Evolutionary conservation across 2,329 filamentous ascomycete genomes (phyloP), one percentile per base, ranked within the genome.

Genomic region (Chrysosporium queenslandicum): DNA sequence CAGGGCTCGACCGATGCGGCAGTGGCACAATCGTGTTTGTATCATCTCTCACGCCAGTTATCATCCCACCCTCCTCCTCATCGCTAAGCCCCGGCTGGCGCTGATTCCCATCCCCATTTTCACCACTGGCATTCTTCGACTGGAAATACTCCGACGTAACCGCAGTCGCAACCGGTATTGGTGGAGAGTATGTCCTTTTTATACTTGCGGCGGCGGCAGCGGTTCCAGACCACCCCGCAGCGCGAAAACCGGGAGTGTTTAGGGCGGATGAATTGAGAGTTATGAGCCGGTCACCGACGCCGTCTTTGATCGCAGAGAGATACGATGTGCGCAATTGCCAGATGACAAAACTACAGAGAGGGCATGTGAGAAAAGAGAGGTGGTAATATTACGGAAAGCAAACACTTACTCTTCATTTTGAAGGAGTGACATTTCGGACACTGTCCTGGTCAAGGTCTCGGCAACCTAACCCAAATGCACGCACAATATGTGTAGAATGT

Each of bases 291-390:
- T 84, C 81, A 56, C 80, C 80, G 37, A 83, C 78, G 55, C 80
- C 81, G 63, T 84, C 81, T 64, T 82, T 82, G 60, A 81, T 81
- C 45, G 76, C 73, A 27, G 76, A 76, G 18, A 84, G 74, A 61
- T 83, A 84, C 34, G 79, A 79, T 16, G 80, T 81, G 53, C 81
- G 79, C 37, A 84, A 71, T 62, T 82, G 79, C 73, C 81, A 84
- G 54, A 82, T 76, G 29, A 80, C 78, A 63, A 84, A 84, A 63
- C 78, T 81, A 62, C 52, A 29, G 2, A 30, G 25, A 37, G 11
- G 9, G 20, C 6, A 14, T 6, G 20, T 43, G 48, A 42, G 34
- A 41, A 47, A 27, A 39, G 21, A 37, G 21, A 21, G 32, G 46
- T 41, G 5, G 14, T 3, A 6, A 23, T 41, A n/a, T 21, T 25